phyloP scores from a whole-genome alignment of 306 rosid species.

The Prunus campanulata region DNA sequence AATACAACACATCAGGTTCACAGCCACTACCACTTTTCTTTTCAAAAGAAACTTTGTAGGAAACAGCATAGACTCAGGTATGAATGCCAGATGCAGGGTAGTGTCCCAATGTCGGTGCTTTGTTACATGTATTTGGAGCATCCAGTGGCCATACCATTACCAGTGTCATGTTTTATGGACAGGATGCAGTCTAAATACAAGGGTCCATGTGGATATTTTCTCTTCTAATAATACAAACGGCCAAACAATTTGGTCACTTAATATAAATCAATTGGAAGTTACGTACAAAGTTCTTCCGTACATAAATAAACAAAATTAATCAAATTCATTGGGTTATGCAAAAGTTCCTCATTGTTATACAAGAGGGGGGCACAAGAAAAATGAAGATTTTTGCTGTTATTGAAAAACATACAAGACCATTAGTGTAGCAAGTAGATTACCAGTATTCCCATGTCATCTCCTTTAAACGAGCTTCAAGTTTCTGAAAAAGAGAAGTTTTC shows the following conservation, averaged over 20 bases:
- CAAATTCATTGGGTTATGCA: neutral
- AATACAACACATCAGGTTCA: constrained; percentile 10
- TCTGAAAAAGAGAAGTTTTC: constrained; percentile 81
- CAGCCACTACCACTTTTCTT: neutral
- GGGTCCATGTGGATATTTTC: neutral
- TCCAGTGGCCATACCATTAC: neutral
- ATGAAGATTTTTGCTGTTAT: neutral
- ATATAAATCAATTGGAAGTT: neutral
- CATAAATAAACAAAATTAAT: neutral
- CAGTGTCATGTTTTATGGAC: neutral
- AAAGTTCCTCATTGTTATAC: neutral
- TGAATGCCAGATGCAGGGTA: neutral
- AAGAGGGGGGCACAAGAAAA: neutral
- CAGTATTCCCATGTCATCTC: constrained; percentile 92
- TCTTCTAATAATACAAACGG: neutral
- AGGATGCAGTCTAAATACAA: neutral
- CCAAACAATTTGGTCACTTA: neutral
- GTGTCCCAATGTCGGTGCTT: neutral
- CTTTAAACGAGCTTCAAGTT: constrained; percentile 81
- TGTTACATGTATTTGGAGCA: neutral
- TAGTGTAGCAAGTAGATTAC: constrained; percentile 33
- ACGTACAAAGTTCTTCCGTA: neutral
- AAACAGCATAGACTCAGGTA: neutral
- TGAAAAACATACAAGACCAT: neutral
- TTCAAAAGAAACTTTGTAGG: neutral